Evolutionary conservation across 225 moss, liverwort and hornwort species (phyloP).

Genomic region (Marchantia paleacea): DNA sequence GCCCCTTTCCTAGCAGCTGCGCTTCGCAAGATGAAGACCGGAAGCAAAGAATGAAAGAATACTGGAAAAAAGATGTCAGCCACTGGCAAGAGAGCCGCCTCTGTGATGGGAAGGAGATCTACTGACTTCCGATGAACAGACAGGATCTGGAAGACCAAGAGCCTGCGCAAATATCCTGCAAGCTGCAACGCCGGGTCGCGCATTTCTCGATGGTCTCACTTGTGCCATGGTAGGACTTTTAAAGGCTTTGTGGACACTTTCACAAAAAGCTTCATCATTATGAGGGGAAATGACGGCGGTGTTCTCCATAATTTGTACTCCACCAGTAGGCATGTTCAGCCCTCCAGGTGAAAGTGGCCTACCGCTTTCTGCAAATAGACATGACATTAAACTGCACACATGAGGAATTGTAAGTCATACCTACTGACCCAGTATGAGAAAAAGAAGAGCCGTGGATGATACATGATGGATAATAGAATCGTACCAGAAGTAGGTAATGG

Average conservation of each 20-base stretch:
- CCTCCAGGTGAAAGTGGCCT: slow-evolving; percentile 5
- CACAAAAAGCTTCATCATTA: slow-evolving; percentile 3
- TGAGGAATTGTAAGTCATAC: neutral
- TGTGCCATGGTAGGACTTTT: slow-evolving; percentile 6
- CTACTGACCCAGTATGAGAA: neutral
- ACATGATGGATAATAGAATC: neutral
- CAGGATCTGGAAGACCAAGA: slow-evolving; percentile 60
- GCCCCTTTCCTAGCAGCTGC: neutral
- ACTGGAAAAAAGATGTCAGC: neutral
- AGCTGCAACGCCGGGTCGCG: slow-evolving; percentile 69
- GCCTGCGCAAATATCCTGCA: slow-evolving; percentile 94
- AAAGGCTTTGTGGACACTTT: neutral
- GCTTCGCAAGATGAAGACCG: neutral
- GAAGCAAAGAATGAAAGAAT: neutral
- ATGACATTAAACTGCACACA: neutral
- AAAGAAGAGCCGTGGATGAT: neutral
- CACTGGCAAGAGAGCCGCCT: slow-evolving; percentile 19
- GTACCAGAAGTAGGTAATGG: neutral
- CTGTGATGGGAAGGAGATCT: slow-evolving; percentile 18
- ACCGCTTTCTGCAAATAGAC: slow-evolving; percentile 17
- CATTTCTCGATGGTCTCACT: slow-evolving; percentile 34
- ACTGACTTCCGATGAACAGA: slow-evolving; percentile 30
- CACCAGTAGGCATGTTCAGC: neutral
- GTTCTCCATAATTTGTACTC: neutral
- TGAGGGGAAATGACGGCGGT: neutral